A percentile compares a stretch with the other conserved stretches of the same genome.
Evolutionary conservation across 2,329 filamentous ascomycete species (phyloP).

Genomic region (Stagonosporopsis rhizophila): DNA sequence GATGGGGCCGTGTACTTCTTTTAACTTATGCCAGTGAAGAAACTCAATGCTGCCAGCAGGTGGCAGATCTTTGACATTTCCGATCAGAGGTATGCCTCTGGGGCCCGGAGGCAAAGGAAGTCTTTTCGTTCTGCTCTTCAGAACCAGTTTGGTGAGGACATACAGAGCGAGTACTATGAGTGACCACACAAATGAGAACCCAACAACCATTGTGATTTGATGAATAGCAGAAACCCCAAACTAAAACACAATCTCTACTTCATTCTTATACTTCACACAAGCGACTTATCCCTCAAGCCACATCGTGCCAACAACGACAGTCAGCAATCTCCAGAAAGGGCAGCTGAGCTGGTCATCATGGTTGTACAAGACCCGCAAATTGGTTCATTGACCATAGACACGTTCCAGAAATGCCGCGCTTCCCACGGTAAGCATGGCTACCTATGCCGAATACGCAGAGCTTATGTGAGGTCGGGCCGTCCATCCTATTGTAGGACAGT

Average conservation of each 20-base stretch:
- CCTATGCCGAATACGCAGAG: not conserved
- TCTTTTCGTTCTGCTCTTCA: not conserved
- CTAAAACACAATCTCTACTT: too few relatives aligned
- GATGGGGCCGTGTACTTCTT: conserved; percentile 43
- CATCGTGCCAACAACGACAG: not conserved
- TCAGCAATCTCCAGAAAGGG: conserved; percentile 1
- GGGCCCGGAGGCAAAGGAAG: conserved; percentile 59
- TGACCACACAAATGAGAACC: not conserved
- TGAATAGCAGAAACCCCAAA: not conserved
- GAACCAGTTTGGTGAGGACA: not conserved
- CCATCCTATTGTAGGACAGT: not conserved
- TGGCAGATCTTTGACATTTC: conserved; percentile 60
- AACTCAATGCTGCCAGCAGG: conserved; percentile 47
- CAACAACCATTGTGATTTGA: not conserved
- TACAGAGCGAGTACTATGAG: not conserved
- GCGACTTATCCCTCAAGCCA: not conserved
- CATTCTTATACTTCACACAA: not conserved
- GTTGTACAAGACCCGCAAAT: not conserved
- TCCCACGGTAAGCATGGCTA: not conserved
- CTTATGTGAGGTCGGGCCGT: conserved; percentile 3
- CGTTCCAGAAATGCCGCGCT: not conserved
- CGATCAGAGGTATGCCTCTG: conserved; percentile 56
- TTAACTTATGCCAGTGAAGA: conserved; percentile 55
- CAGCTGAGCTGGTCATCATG: not conserved
- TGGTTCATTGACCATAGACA: not conserved